Base-by-base conservation (phyloP, 2,329 filamentous ascomycete genomes). In the Nothomitra cinnamomea region DNA sequence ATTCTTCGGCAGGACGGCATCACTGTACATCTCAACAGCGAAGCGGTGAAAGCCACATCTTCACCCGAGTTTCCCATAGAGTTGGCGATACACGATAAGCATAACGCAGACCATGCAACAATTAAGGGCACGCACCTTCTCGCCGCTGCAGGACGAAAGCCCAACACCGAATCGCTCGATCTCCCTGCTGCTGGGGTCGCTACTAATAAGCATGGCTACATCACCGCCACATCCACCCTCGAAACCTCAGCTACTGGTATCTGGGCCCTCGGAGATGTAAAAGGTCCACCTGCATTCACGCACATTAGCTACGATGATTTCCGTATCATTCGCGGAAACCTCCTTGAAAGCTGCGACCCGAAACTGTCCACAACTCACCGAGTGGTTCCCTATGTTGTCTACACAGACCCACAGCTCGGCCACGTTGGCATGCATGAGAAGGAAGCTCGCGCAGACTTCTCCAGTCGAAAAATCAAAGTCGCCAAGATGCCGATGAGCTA, bases 291-390 rank as follows among this genome's bases (percentile, higher is more conserved):
- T 5, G 72, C 72, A 13, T 77, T 78, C 60, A 77, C 75, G 1
- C 75, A 78, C 62, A 69, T 78, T 57, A 74, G 72, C 2, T 77
- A 76, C 63, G 74, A 78, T 61, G 74, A 77, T 62, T 76, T 70
- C 60, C 72, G 75, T 54, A 70, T 78, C 60, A 58, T 77, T 47
- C 66, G 69, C 22, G 62, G 66, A 56, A 76, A 74, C 56, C 58
- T 76, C 48, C 58, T 73, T 38, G 54, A 62, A 15, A 60, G 64
- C 43, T 52, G 56, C 22, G 36, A 52, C 7, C 58, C 58, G 6
- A 55, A 57, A 38, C 57, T 60, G 1, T 65, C 62, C n/a, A 63
- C 59, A 4, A 61, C 62, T 6, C 61, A 67, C 53, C 60, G 64
- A 2, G 56, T 69, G 19, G 64, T 70, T 6, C 73, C 74, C 2